Percentiles rank a stretch among this genome's conserved stretches.
Evolutionary conservation across 495 filamentous ascomycete genomes (phyloP).

Genomic region (Saxophila tyrrhenica): DNA sequence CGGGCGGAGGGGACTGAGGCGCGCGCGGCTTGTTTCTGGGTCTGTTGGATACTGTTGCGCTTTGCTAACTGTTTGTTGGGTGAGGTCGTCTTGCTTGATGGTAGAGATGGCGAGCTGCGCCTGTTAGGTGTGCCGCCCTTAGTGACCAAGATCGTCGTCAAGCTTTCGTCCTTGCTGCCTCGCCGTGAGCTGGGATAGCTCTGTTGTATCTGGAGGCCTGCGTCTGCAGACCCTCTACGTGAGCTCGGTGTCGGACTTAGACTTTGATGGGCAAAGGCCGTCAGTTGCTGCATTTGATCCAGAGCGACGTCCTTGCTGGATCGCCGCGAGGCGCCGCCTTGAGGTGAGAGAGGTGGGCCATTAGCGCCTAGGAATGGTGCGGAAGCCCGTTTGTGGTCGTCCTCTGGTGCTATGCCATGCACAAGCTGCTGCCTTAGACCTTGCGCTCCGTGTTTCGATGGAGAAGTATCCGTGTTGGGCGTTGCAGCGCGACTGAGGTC

Average conservation of each 20-base stretch:
- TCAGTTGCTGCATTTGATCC: slow-evolving; percentile 14
- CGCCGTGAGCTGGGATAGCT: slow-evolving; percentile 17
- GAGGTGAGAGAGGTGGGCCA: slow-evolving; percentile 1
- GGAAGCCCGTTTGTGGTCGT: slow-evolving; percentile 5
- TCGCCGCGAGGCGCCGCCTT: slow-evolving; percentile 7
- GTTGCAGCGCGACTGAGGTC: neutral
- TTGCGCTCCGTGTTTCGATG: slow-evolving; percentile 1
- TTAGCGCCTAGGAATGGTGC: slow-evolving; percentile 2
- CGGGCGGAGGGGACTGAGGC: slow-evolving; percentile 7
- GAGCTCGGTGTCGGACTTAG: slow-evolving; percentile 2
- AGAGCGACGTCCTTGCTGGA: slow-evolving; percentile 21
- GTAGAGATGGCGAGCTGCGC: slow-evolving; percentile 6
- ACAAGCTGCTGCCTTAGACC: slow-evolving; percentile 5
- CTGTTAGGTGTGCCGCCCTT: slow-evolving; percentile 9
- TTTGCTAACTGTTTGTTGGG: slow-evolving; percentile 4
- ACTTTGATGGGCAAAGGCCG: slow-evolving; percentile 2
- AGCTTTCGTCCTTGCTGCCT: slow-evolving; percentile 22
- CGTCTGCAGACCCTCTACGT: slow-evolving; percentile 12
- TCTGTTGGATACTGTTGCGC: neutral
- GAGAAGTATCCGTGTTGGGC: neutral
- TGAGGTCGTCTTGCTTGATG: slow-evolving; percentile 4
- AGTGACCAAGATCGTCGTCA: slow-evolving; percentile 22
- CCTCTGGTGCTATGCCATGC: neutral
- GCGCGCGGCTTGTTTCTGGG: slow-evolving; percentile 1
- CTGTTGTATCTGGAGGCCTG: slow-evolving; percentile 13